Percentiles rank a stretch among this genome's conserved stretches.
Conservation (phyloP, 2,329 filamentous ascomycete genomes). For the Penicillium glabrum region DNA sequence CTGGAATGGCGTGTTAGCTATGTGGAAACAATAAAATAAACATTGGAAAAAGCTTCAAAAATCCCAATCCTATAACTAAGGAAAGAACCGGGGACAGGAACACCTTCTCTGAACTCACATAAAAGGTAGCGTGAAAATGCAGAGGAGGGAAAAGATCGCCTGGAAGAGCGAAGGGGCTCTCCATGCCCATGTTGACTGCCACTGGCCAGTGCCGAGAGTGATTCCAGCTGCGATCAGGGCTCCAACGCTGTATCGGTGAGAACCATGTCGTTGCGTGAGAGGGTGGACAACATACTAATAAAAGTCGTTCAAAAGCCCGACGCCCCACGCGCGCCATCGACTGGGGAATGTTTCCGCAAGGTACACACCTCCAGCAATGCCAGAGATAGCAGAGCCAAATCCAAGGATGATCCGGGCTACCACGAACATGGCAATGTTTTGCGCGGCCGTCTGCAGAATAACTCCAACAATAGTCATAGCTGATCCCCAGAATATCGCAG, state of each 20-base stretch:
- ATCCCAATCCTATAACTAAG: too few relatives aligned
- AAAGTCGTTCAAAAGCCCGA: slow-evolving; percentile 42
- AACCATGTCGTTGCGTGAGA: rapidly evolving
- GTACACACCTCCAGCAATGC: slow-evolving; percentile 49
- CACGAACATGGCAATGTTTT: slow-evolving; percentile 56
- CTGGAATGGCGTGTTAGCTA: background rate
- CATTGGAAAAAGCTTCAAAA: too few relatives aligned
- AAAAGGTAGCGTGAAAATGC: slow-evolving; percentile 7
- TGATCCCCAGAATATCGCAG: slow-evolving; percentile 44
- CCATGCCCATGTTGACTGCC: slow-evolving; percentile 50
- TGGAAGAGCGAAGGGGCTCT: slow-evolving; percentile 47
- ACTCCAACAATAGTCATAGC: slow-evolving; percentile 47
- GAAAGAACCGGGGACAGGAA: too few relatives aligned
- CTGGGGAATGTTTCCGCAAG: slow-evolving; percentile 52
- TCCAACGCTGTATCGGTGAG: slow-evolving; percentile 14
- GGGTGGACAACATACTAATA: slow-evolving; percentile 21
- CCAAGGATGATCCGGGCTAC: slow-evolving; percentile 51
- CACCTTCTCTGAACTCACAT: background rate
- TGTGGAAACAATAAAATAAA: background rate
- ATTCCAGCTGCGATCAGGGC: slow-evolving; percentile 51
- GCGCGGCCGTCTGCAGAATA: slow-evolving; percentile 49
- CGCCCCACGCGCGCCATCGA: slow-evolving; percentile 47
- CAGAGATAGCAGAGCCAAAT: slow-evolving; percentile 45
- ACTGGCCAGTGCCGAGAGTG: slow-evolving; percentile 45
- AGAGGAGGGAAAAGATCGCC: slow-evolving; percentile 29